A percentile compares a stretch with the other conserved stretches of the same genome.
Evolutionary conservation across 495 filamentous ascomycete genomes (phyloP).

Genomic region (Letharia lupina): DNA sequence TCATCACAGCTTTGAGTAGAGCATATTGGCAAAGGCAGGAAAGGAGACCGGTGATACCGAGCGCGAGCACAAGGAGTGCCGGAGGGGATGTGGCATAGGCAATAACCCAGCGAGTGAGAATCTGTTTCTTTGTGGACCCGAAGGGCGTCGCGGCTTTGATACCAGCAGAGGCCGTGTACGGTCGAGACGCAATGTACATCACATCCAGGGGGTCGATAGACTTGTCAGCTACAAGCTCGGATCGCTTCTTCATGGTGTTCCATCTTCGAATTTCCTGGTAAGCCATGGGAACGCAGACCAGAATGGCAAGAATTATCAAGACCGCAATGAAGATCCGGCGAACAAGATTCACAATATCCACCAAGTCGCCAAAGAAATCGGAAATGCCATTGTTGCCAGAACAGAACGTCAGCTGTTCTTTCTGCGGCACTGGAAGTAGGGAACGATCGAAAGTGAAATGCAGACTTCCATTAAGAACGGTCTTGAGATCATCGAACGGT

Average conservation of each 20-base stretch:
- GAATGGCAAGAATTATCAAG: slow-evolving; percentile 57
- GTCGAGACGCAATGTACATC: slow-evolving; percentile 76
- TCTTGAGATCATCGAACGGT: slow-evolving; percentile 71
- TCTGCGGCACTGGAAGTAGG: slow-evolving; percentile 69
- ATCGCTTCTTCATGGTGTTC: slow-evolving; percentile 59
- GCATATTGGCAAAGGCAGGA: slow-evolving; percentile 79
- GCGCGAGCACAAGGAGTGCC: slow-evolving; percentile 77
- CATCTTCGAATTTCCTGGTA: slow-evolving; percentile 73
- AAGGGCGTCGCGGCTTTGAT: slow-evolving; percentile 65
- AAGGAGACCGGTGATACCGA: slow-evolving; percentile 78
- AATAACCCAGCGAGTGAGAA: slow-evolving; percentile 72
- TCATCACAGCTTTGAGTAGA: slow-evolving; percentile 62
- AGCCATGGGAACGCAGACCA: slow-evolving; percentile 67
- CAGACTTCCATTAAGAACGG: slow-evolving; percentile 57
- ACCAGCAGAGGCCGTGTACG: slow-evolving; percentile 60
- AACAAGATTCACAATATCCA: slow-evolving; percentile 50
- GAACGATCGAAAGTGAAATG: slow-evolving; percentile 69
- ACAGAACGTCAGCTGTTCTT: slow-evolving; percentile 79
- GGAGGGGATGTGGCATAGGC: slow-evolving; percentile 79
- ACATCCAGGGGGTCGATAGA: slow-evolving; percentile 77
- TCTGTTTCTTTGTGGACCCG: slow-evolving; percentile 55
- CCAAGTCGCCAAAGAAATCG: slow-evolving; percentile 72
- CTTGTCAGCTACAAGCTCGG: slow-evolving; percentile 55
- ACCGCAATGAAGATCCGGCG: slow-evolving; percentile 66
- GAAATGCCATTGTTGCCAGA: slow-evolving; percentile 74